Base-by-base conservation (phyloP, 768 basidiomycete genomes). In the Lactifluus piperatus region DNA sequence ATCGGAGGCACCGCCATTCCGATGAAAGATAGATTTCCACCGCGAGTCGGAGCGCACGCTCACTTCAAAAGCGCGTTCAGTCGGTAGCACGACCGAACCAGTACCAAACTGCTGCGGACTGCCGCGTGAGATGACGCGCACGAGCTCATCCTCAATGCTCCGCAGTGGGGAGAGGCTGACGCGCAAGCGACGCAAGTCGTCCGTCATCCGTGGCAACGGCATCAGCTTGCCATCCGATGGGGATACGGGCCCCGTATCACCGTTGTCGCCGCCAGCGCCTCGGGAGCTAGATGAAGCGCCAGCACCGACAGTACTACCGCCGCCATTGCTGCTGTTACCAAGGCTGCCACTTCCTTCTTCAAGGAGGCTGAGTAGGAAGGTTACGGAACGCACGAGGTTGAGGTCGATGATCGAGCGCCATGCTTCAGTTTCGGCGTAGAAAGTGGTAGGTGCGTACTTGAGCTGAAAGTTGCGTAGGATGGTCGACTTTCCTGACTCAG, bases 351-450 rank as follows among this genome's bases (percentile, higher is more conserved):
- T 16, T 14, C 52, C 13, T 30, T 64, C 63, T n/a, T 49, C 60
- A 58, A 81, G 75, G 54, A 71, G 36, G 50, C 73, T 74, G 34
- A 79, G 68, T 52, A 80, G 69, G 61, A 72, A 74, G 64, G 75
- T 75, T 51, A 79, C 73, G 27, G 76, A 75, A 54, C 81, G 81
- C 62, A 85, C 77, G 62, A 86, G 80, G 68, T 86, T 85, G 66
- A 85, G 79, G 67, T 84, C 79, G 56, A 86, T 82, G 60, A 85
- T 79, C 3, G 83, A 79, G 41, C 82, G 76, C 85, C 85, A 86
- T 43, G 79, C 72, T 47, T 76, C 77, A 5, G 76, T 72, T 73
- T 86, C 83, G 2, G 77, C 75, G 43, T 76, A 71, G 63, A 85
- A 83, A 1, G 82, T 77, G 59, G 77, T 77, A 0, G 84, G 84